Percentiles rank a stretch among this genome's conserved stretches.
phyloP scores from a whole-genome alignment of 768 basidiomycete genomes.

The Coprinopsis marcescibilis region DNA sequence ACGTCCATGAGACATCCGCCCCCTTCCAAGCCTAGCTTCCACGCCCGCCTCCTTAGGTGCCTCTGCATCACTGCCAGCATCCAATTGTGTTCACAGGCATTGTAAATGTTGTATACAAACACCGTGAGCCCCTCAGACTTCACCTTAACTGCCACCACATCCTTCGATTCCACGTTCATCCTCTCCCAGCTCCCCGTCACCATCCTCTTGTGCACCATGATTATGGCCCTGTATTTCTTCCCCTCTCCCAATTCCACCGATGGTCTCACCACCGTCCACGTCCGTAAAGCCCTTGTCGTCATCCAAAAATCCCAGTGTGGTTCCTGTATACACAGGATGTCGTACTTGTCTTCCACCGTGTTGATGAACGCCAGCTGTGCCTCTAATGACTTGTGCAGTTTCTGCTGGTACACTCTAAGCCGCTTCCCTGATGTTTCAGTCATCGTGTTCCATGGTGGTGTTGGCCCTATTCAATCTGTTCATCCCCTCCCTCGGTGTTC shows the following conservation, averaged over 20 bases:
- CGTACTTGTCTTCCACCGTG: background rate
- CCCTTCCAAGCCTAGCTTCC: background rate
- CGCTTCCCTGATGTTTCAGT: background rate
- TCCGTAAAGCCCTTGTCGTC: background rate
- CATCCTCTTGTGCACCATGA: background rate
- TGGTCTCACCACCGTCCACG: background rate
- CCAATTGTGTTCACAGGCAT: background rate
- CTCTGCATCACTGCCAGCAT: background rate
- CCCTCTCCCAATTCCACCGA: background rate
- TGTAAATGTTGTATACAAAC: background rate
- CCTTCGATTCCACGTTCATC: background rate
- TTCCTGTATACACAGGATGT: background rate
- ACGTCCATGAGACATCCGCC: constrained; percentile 15
- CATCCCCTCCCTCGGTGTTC: background rate
- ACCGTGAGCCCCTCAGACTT: background rate
- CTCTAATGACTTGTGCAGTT: background rate
- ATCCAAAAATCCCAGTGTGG: background rate
- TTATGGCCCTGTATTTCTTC: background rate
- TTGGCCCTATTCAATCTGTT: background rate
- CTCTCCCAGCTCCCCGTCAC: background rate
- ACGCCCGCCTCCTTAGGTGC: background rate
- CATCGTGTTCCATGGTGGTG: background rate
- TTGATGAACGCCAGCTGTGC: background rate
- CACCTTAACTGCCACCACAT: background rate
- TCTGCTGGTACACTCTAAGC: background rate